phyloP scores from a whole-genome alignment of 805 yeast species.

The Novakomyces olei region DNA sequence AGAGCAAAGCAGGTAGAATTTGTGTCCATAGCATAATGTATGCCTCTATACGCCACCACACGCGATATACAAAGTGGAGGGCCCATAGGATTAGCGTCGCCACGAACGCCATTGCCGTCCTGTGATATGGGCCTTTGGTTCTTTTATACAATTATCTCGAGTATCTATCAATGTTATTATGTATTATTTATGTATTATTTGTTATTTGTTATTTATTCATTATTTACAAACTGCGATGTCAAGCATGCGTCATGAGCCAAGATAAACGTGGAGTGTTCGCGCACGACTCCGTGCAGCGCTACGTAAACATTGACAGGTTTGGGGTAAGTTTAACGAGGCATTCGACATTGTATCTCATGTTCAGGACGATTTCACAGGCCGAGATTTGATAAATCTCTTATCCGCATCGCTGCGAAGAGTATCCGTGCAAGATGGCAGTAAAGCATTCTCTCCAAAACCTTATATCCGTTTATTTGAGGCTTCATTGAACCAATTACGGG shows the following conservation, averaged over 20 bases:
- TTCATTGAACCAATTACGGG: constrained; percentile 47
- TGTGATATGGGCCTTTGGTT: background rate
- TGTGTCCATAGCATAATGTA: constrained; percentile 8
- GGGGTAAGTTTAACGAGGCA: constrained; percentile 9
- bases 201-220: too few species aligned
- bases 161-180: too few species aligned
- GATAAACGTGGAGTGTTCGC: too few species aligned
- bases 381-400: constrained; percentile 1
- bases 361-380: constrained; percentile 6
- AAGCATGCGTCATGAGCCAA: too few species aligned
- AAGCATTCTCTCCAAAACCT: constrained; percentile 65
- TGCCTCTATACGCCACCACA: constrained; percentile 3
- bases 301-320: constrained; percentile 5
- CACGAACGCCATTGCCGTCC: background rate
- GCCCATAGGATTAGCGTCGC: constrained; percentile 5
- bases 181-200: too few species aligned
- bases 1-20: constrained; percentile 9
- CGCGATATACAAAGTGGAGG: constrained; percentile 8
- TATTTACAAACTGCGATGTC: too few species aligned
- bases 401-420: background rate
- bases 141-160: too few species aligned
- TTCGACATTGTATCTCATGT: constrained; percentile 10
- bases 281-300: background rate
- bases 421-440: background rate
- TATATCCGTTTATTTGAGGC: constrained; percentile 84